These are phyloP conservation scores for Excoecaria cochinchinensis DNA, from an alignment of 345 rosid genomes.

Conservation along the genomic window DNA sequence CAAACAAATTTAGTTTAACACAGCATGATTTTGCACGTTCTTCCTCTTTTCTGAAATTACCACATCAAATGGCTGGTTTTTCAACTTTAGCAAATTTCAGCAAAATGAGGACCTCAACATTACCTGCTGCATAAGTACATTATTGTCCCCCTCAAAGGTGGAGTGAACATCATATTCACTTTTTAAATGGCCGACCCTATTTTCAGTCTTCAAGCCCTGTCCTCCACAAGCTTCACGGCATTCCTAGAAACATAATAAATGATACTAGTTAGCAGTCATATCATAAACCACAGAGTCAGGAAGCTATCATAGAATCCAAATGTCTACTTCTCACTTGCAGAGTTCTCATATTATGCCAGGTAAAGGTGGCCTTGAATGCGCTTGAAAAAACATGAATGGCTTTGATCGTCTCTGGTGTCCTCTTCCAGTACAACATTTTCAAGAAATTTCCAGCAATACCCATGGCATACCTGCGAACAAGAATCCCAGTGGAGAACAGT, in stretches of 20 bases:
- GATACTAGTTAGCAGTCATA: background rate
- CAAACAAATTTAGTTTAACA: background rate
- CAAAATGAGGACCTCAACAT: background rate
- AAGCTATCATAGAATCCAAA: background rate
- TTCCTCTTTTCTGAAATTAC: background rate
- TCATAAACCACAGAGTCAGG: background rate
- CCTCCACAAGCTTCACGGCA: slow-evolving; percentile 99
- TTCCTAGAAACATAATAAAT: slow-evolving; percentile 46
- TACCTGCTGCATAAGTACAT: slow-evolving; percentile 96
- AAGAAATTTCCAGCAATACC: slow-evolving; percentile 72
- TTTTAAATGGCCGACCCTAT: slow-evolving; percentile 78
- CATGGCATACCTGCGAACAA: slow-evolving; percentile 66
- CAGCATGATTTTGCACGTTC: too few species aligned
- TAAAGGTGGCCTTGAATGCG: slow-evolving; percentile 68
- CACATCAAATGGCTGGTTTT: background rate
- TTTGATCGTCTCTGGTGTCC: slow-evolving; percentile 78
- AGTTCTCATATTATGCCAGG: slow-evolving; percentile 95
- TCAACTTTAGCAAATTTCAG: background rate
- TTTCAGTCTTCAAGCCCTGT: slow-evolving; percentile 91
- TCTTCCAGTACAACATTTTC: slow-evolving; percentile 71
- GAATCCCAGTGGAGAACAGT: background rate
- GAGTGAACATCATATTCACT: slow-evolving; percentile 87
- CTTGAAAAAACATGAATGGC: slow-evolving; percentile 78
- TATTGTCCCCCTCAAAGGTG: slow-evolving; percentile 95
- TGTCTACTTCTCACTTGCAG: slow-evolving; percentile 62